Evolutionary conservation across 2,329 filamentous ascomycete species (phyloP), one percentile per base, ranked within the genome.

Genomic region (Epichloe gansuensis): DNA sequence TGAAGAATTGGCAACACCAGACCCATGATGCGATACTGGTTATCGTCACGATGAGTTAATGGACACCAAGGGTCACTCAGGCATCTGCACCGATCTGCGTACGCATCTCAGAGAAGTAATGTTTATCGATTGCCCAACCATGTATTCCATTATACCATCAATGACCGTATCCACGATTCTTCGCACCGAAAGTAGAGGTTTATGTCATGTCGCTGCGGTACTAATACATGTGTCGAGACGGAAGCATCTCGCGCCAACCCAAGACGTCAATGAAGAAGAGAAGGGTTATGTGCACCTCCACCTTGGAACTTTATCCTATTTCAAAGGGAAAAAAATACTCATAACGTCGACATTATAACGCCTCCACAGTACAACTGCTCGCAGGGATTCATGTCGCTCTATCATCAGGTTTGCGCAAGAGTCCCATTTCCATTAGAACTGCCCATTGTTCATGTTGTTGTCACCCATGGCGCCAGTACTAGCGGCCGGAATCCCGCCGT

Each of bases 401-500:
- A 3, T 8, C 43, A n/a, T 28, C n/a, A 39, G n/a, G 39, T 31
- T 13, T n/a, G 15, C 37, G 17, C 17, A 21, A 21, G 13, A 48
- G 28, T 48, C 13, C 6, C 21, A 39, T 23, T 2, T n/a, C 45
- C 46, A 49, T 51, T 52, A 52, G 55, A 57, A 51, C 21, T 51
- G 35, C 13, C 49, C 39, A 8, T 13, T 21, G 21, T 54, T 52
- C 45, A 46, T 39, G 42, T 53, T 44, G 41, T 51, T 46, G 42
- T 45, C 43, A 21, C 48, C 48, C 21, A 55, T 55, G 3, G 35
- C 21, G 39, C 51, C 48, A 42, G 58, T 58, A 17, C 46, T 50
- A 43, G 53, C 35, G 49, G 50, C 59, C n/a, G 58, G 54, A 56
- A 67, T 56, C 0, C 59, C 58, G 37, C 63, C 65, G n/a, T 60